These are phyloP conservation scores for Amanita subjunquillea DNA, from an alignment of 768 basidiomycete species.

Conservation along the genomic window DNA sequence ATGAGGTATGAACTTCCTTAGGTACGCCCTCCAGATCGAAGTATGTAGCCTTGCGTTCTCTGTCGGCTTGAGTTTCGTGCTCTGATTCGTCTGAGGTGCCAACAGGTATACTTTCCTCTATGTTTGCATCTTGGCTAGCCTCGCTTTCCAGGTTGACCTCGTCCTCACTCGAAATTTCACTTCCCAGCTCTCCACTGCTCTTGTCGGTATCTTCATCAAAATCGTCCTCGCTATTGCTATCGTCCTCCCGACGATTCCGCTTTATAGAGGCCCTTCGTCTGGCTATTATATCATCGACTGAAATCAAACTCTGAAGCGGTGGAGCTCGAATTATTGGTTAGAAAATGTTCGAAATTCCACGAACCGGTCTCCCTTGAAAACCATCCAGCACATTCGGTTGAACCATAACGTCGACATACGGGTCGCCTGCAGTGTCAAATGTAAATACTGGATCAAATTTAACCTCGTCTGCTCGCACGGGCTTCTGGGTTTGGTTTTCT, in stretches of 20 bases:
- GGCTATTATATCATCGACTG: slow-evolving; percentile 88
- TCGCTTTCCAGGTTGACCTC: not conserved
- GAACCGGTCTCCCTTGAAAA: slow-evolving; percentile 53
- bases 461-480: slow-evolving; percentile 35
- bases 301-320: slow-evolving; percentile 54
- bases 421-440: slow-evolving; percentile 72
- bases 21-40: slow-evolving; percentile 55
- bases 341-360: slow-evolving; percentile 11
- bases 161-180: slow-evolving; percentile 14
- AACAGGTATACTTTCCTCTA: slow-evolving; percentile 15
- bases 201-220: slow-evolving; percentile 20
- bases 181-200: slow-evolving; percentile 16
- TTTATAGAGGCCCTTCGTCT: slow-evolving; percentile 51
- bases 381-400: slow-evolving; percentile 34
- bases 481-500: slow-evolving; percentile 32
- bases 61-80: slow-evolving; percentile 52
- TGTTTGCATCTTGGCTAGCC: slow-evolving; percentile 28
- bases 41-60: slow-evolving; percentile 79
- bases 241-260: slow-evolving; percentile 46
- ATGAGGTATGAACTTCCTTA: slow-evolving; percentile 59
- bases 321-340: slow-evolving; percentile 1
- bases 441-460: slow-evolving; percentile 73
- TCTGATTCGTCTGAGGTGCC: slow-evolving; percentile 27
- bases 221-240: slow-evolving; percentile 28
- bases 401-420: slow-evolving; percentile 45